These are phyloP conservation scores for Trametes polyzona DNA, from an alignment of 1,284 basidiomycete genomes.

Conservation along the genomic window DNA sequence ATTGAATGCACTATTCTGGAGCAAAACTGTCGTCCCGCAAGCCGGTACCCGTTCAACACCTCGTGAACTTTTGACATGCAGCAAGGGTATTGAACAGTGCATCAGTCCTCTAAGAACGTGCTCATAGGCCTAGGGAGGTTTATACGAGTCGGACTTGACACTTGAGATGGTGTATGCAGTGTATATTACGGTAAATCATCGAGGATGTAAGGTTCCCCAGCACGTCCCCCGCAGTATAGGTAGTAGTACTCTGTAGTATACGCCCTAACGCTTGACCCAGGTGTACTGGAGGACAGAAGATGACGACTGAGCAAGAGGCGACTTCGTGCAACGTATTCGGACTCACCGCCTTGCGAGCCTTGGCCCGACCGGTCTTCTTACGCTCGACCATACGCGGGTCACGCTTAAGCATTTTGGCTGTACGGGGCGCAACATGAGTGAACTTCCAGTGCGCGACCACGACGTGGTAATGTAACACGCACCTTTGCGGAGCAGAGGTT, in stretches of 20 bases:
- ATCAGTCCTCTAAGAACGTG: no score
- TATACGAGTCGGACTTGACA: no score
- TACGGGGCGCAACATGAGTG: not conserved
- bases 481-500: conserved; percentile 77
- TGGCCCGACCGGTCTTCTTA: conserved; percentile 92
- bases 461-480: not conserved
- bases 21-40: no score
- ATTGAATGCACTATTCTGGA: not conserved
- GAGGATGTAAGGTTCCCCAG: conserved; percentile 19
- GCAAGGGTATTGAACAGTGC: no score
- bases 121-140: no score
- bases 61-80: no score
- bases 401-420: conserved; percentile 87
- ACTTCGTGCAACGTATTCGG: not conserved
- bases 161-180: conserved; percentile 3
- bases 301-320: not conserved
- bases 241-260: conserved; percentile 20
- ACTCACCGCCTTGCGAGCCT: conserved; percentile 90
- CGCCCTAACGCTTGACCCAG: conserved; percentile 97
- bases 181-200: conserved; percentile 20
- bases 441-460: not conserved
- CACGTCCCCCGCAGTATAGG: not conserved
- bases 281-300: conserved; percentile 59
- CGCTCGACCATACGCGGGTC: conserved; percentile 98
- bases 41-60: no score